Percentiles rank a stretch among this genome's conserved stretches.
Evolutionary conservation across 495 filamentous ascomycete genomes (phyloP).

Genomic region (Penicillium cosmopolitanum): DNA sequence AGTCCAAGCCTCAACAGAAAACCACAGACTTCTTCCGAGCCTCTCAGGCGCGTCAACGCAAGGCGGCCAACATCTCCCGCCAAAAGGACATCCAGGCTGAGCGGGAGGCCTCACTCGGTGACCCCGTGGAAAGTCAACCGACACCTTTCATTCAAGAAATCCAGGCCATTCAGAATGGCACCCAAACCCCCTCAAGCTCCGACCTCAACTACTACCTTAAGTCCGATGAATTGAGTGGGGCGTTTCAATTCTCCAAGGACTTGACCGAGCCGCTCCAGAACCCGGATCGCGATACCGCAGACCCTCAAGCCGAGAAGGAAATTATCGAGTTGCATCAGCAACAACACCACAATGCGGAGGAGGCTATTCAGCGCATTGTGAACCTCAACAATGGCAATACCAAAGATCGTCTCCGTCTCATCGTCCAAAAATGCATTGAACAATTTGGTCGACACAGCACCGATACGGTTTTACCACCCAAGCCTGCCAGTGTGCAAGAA

Average conservation of each 20-base stretch:
- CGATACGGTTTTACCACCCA: conserved; percentile 66
- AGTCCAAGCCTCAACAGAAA: conserved; percentile 38
- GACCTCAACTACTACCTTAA: conserved; percentile 76
- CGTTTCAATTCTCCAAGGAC: conserved; percentile 64
- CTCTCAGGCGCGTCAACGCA: conserved; percentile 76
- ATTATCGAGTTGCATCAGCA: conserved; percentile 31
- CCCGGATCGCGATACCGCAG: conserved; percentile 36
- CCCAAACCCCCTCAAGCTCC: conserved; percentile 27
- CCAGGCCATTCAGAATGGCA: conserved; percentile 51
- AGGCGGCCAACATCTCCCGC: conserved; percentile 75
- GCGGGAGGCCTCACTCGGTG: conserved; percentile 63
- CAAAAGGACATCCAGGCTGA: conserved; percentile 65
- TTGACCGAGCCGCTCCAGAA: conserved; percentile 60
- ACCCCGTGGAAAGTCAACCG: conserved; percentile 74
- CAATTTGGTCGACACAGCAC: conserved; percentile 90
- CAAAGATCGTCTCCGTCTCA: conserved; percentile 76
- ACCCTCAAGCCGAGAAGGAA: conserved; percentile 50
- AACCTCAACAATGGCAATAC: conserved; percentile 72
- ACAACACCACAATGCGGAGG: conserved; percentile 41
- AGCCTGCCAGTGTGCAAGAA: conserved; percentile 41
- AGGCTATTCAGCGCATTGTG: conserved; percentile 77
- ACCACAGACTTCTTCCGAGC: conserved; percentile 44
- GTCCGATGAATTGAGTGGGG: conserved; percentile 62
- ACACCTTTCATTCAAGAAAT: conserved; percentile 88
- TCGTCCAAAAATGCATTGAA: conserved; percentile 80